Evolutionary conservation across 2,329 filamentous ascomycete species (phyloP).

Genomic region (Metarhizium robertsii): DNA sequence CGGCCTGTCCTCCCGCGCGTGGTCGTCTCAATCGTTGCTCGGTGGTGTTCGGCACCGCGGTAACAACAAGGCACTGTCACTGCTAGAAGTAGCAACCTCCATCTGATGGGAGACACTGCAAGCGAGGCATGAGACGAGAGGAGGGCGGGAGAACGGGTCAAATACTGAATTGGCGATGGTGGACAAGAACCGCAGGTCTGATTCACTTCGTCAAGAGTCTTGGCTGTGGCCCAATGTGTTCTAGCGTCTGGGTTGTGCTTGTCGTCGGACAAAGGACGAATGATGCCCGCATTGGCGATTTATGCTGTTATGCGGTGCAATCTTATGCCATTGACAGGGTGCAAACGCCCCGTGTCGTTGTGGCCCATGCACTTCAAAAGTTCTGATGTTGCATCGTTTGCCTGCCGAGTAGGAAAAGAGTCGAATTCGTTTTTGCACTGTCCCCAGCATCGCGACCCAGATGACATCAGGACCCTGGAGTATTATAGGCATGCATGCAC

Average conservation of each 20-base stretch:
- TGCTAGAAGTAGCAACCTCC: background rate
- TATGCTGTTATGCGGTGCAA: too few species aligned
- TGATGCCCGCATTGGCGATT: too few species aligned
- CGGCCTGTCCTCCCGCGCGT: background rate
- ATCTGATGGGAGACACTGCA: background rate
- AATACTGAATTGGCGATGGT: background rate
- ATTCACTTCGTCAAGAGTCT: constrained; percentile 2
- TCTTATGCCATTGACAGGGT: too few species aligned
- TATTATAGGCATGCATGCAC: too few species aligned
- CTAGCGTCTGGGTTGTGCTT: constrained; percentile 3
- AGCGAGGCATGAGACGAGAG: background rate
- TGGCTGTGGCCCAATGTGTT: constrained; percentile 2
- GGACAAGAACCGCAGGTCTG: constrained; percentile 1
- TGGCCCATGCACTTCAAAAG: too few species aligned
- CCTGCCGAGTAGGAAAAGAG: too few species aligned
- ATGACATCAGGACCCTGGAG: too few species aligned
- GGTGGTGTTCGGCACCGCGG: background rate
- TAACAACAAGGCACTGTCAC: background rate
- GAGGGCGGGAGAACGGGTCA: background rate
- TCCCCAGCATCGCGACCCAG: too few species aligned
- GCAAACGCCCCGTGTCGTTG: too few species aligned
- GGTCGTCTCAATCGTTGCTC: background rate
- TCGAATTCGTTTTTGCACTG: too few species aligned
- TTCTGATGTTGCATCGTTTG: too few species aligned
- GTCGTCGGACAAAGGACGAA: background rate